Conservation (phyloP, 805 yeast genomes). For the Saturnispora serradocipensis region DNA sequence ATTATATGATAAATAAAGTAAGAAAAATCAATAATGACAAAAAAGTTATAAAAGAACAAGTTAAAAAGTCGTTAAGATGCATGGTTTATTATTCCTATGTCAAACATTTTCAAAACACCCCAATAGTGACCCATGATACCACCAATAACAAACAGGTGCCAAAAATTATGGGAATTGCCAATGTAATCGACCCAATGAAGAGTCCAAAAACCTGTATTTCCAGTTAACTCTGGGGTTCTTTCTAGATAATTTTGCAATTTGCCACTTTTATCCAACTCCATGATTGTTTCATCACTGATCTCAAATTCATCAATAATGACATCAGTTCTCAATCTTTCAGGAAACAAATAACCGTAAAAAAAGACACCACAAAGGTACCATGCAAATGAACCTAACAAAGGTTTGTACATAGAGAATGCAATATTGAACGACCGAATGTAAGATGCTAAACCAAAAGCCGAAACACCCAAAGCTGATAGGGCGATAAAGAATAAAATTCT, state of each 20-base stretch:
- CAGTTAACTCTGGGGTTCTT: conserved; percentile 30
- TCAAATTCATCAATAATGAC: conserved; percentile 41
- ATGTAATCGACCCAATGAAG: conserved; percentile 81
- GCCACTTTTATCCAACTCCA: conserved; percentile 23
- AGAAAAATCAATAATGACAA: not conserved
- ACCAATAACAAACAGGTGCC: conserved; percentile 87
- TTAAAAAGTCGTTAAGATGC: not conserved
- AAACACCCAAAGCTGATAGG: conserved; percentile 64
- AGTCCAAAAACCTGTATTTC: conserved; percentile 34
- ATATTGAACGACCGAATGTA: conserved; percentile 45
- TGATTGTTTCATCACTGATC: conserved; percentile 26
- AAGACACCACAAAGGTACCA: conserved; percentile 79
- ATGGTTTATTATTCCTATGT: conserved; percentile 12
- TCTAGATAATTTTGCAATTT: conserved; percentile 32
- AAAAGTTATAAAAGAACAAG: not conserved
- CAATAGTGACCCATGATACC: conserved; percentile 88
- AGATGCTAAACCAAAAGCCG: conserved; percentile 51
- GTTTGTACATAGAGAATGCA: conserved; percentile 50
- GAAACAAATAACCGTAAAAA: conserved; percentile 79
- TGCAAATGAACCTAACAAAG: conserved; percentile 59
- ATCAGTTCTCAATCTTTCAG: conserved; percentile 81
- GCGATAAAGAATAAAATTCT: conserved; percentile 75
- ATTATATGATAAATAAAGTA: not conserved
- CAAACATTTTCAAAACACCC: conserved; percentile 67
- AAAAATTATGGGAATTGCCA: conserved; percentile 74